Percentiles rank a stretch among this genome's conserved stretches.
These are phyloP conservation scores for Cystobasidiopsis lactophilus DNA, from an alignment of 768 basidiomycete species.

Conservation along the genomic window DNA sequence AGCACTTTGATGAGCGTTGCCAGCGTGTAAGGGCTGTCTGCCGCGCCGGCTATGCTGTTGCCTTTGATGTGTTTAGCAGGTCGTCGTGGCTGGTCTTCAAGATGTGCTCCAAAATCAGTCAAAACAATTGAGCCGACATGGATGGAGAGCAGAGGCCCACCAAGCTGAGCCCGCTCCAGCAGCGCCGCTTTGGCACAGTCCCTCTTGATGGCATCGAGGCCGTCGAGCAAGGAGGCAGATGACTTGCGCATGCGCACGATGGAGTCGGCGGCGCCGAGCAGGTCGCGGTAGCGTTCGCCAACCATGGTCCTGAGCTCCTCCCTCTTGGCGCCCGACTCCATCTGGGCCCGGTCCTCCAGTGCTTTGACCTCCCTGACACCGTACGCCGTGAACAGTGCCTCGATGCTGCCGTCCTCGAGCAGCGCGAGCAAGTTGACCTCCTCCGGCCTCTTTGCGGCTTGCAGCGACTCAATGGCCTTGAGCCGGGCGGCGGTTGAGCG, in stretches of 20 bases:
- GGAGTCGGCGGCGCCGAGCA: constrained; percentile 19
- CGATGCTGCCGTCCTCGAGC: constrained; percentile 10
- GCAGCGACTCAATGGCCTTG: neutral
- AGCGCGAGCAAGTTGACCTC: constrained; percentile 3
- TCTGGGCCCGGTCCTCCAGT: constrained; percentile 15
- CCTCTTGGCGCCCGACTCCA: constrained; percentile 15
- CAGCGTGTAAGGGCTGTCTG: constrained; percentile 8
- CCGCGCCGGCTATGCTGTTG: neutral
- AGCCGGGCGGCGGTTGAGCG: neutral
- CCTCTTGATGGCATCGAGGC: neutral
- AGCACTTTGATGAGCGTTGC: constrained; percentile 16
- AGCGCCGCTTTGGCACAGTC: constrained; percentile 7
- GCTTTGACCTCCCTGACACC: constrained; percentile 18
- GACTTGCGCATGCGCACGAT: constrained; percentile 20
- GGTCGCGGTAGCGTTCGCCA: constrained; percentile 21
- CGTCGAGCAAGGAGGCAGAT: constrained; percentile 2
- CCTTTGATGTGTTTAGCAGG: neutral
- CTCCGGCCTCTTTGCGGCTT: neutral
- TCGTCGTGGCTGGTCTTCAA: constrained; percentile 4
- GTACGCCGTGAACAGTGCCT: constrained; percentile 16
- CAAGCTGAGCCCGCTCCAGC: constrained; percentile 4
- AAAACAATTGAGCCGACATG: neutral
- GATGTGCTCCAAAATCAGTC: neutral
- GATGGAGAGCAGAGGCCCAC: neutral
- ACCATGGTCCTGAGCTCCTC: constrained; percentile 21